phyloP scores from a whole-genome alignment of 2,329 filamentous ascomycete species.

The Xylaria sp. region DNA sequence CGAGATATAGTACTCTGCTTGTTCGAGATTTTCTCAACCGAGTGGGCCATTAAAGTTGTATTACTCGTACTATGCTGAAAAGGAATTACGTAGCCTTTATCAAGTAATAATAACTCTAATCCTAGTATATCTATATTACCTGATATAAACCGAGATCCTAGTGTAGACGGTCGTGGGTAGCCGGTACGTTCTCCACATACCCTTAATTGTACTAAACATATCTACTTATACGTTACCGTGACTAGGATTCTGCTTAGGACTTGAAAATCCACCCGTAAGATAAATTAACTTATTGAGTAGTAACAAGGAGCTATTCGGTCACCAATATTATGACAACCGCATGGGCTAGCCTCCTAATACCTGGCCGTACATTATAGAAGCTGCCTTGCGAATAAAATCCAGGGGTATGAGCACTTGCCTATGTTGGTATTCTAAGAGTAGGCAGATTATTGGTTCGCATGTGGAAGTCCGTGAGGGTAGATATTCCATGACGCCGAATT shows the following conservation, averaged over 20 bases:
- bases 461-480: not conserved
- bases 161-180: constrained; percentile 21
- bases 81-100: constrained; percentile 5
- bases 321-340: not conserved
- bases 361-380: not conserved
- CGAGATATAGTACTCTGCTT: not conserved
- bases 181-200: constrained; percentile 28
- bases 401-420: constrained; percentile 12
- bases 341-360: not conserved
- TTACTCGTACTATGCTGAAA: constrained; percentile 4
- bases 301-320: constrained; percentile 21
- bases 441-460: constrained; percentile 14
- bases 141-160: constrained; percentile 16
- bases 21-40: constrained; percentile 3
- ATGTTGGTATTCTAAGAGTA: constrained; percentile 9
- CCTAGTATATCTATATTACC: constrained; percentile 14
- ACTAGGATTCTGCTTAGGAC: not conserved
- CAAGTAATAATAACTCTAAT: constrained; percentile 32
- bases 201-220: constrained; percentile 30
- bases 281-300: constrained; percentile 23
- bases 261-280: constrained; percentile 19
- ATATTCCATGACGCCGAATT: constrained; percentile 6
- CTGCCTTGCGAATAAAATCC: constrained; percentile 4
- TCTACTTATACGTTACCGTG: not conserved
- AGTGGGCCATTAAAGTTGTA: constrained; percentile 16